Evolutionary conservation across 805 yeast genomes (phyloP), one percentile per base, ranked within the genome.

Genomic region (Metschnikowia amazonensis): DNA sequence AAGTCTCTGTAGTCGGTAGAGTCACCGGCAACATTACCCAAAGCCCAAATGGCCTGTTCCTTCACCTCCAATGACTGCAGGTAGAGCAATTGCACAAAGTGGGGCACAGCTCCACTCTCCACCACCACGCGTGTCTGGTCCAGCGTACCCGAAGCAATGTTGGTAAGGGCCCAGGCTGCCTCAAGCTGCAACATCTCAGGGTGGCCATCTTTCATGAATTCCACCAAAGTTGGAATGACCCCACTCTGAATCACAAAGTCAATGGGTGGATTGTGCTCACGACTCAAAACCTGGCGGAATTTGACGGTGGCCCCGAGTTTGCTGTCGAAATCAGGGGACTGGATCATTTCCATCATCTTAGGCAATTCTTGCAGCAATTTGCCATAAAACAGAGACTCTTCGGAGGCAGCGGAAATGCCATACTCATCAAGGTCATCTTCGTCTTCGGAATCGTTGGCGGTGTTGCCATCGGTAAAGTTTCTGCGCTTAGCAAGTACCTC

Each of bases 121-220:
- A 94, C 94, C 45, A 94, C 98, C 35, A 84, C 83, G 58, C 78
- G 79, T 17, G 99, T 94, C 69, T 94, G 98, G 39, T 81, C 85
- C 34, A 95, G 81, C 42, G 84, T 74, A 52, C 99, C 99, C 3
- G 97, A 88, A 18, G 98, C 98, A 65, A 94, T 92, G 65, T 94
- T 94, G 42, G 99, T 94, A 57, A 94, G 78, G n/a, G 98, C 98
- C 99, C 99, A 94, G 7, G 99, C 97, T 10, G 98, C 96, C 73
- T 94, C 99, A 59, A 94, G 80, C 70, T 92, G 98, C 58, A 94
- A 76, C 76, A 86, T 81, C 59, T 87, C 89, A 3, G 90, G 87
- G 55, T 87, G 89, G 44, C 79, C 74, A 29, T 61, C 62, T 48
- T 74, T 72, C 89, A 94, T 85, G 58, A 90, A 89, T 57, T 79